Base-by-base conservation (phyloP, 1,284 basidiomycete genomes). In the Puccinia novopanici region DNA sequence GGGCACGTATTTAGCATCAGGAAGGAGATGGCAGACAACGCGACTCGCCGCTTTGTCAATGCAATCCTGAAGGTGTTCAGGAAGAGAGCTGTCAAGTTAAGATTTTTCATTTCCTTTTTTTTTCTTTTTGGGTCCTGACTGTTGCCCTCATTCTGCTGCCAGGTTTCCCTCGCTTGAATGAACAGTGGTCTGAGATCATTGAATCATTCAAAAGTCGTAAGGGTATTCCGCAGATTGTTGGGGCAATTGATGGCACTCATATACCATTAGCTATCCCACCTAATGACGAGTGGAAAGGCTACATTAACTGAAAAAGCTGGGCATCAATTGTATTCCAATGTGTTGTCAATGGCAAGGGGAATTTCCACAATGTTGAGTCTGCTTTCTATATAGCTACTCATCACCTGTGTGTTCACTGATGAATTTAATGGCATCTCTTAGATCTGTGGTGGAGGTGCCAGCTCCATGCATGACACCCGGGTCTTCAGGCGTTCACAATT, bases 351-450 rank as follows among this genome's bases (percentile, higher is more conserved):
- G 61, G 61, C 19, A 27, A 63, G 12, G 61, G 61, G 12, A 34
- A 34, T 48, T 67, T 67, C 63, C 6, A 34, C 17, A 40, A 67
- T 67, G 63, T 67, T n/a, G n/a, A n/a, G n/a, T n/a, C n/a, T n/a
- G n/a, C n/a, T n/a, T n/a, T n/a, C n/a, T n/a, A n/a, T n/a, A n/a
- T n/a, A n/a, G n/a, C n/a, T n/a, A n/a, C n/a, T n/a, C n/a, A n/a
- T n/a, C n/a, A n/a, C n/a, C n/a, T n/a, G n/a, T n/a, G n/a, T n/a
- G n/a, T n/a, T n/a, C n/a, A n/a, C n/a, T n/a, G n/a, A n/a, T 45
- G 8, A 45, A 8, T 45, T 6, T n/a, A n/a, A n/a, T n/a, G n/a
- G n/a, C n/a, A n/a, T n/a, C n/a, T n/a, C n/a, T n/a, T n/a, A 45
- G 45, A 15, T 45, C 15, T 8, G 45, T 45, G 45, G 45, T 6